phyloP scores from a whole-genome alignment of 768 basidiomycete species.

The Panaeolus papilionaceus region DNA sequence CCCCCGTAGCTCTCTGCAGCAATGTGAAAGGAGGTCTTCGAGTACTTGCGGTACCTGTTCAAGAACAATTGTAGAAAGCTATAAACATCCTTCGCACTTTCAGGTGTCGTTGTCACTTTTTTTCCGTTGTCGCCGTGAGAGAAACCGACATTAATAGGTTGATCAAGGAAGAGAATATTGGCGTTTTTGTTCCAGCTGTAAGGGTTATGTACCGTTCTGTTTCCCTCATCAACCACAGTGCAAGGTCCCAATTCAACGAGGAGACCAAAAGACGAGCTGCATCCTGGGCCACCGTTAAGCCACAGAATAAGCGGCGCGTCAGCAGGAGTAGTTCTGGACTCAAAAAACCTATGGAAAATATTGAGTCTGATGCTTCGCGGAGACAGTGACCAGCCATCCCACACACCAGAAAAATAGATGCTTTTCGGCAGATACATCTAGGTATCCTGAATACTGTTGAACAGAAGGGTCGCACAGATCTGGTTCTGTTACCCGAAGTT shows the following conservation, averaged over 20 bases:
- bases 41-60: constrained; percentile 72
- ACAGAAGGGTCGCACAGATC: constrained; percentile 79
- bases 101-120: constrained; percentile 77
- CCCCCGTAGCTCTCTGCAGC: constrained; percentile 83
- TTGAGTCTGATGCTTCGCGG: constrained; percentile 7
- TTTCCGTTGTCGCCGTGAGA: constrained; percentile 82
- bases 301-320: constrained; percentile 87
- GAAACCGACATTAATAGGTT: constrained; percentile 89
- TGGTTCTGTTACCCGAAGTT: constrained; percentile 69
- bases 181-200: constrained; percentile 85
- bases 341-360: constrained; percentile 61
- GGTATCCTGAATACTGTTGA: constrained; percentile 82
- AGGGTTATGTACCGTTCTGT: constrained; percentile 72
- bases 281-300: constrained; percentile 84
- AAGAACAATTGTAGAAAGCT: constrained; percentile 84
- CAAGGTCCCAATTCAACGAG: constrained; percentile 95
- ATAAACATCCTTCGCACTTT: constrained; percentile 89
- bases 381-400: not conserved
- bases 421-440: constrained; percentile 79
- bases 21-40: constrained; percentile 71
- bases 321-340: constrained; percentile 73
- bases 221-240: constrained; percentile 69
- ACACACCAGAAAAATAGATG: constrained; percentile 89
- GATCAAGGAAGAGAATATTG: constrained; percentile 77
- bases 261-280: constrained; percentile 80